These are phyloP conservation scores for Gastrodia elata DNA, from an alignment of 106 monocot genomes.

Conservation along the genomic window DNA sequence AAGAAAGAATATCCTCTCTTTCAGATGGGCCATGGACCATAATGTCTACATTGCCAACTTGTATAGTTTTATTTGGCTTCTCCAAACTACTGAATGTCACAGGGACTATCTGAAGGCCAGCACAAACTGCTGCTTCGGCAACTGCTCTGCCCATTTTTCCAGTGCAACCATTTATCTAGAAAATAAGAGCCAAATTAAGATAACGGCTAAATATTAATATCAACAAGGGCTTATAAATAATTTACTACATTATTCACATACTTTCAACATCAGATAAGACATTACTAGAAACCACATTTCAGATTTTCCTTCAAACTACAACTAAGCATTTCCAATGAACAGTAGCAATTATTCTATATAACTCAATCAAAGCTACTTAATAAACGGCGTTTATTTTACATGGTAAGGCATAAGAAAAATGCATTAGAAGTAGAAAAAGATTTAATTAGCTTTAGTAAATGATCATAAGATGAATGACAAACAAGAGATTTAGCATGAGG, in stretches of 20 bases:
- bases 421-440: not conserved
- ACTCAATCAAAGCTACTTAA: not conserved
- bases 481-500: not conserved
- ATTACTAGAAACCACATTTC: not conserved
- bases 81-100: conserved; percentile 55
- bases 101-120: conserved; percentile 39
- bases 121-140: conserved; percentile 33
- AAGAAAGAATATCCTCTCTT: conserved; percentile 55
- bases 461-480: not conserved
- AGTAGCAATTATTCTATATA: not conserved
- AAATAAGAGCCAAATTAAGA: not conserved
- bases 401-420: not conserved
- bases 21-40: conserved; percentile 45
- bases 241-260: not conserved
- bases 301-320: not conserved
- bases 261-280: not conserved
- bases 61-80: conserved; percentile 28
- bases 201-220: not conserved
- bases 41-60: conserved; percentile 44
- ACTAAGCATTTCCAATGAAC: conserved; percentile 3
- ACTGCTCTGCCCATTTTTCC: conserved; percentile 51
- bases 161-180: conserved; percentile 38
- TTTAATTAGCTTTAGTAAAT: not conserved
- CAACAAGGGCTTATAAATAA: not conserved
- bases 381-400: not conserved